Conservation (phyloP, 2,329 filamentous ascomycete genomes). For the Venturia asperata region DNA sequence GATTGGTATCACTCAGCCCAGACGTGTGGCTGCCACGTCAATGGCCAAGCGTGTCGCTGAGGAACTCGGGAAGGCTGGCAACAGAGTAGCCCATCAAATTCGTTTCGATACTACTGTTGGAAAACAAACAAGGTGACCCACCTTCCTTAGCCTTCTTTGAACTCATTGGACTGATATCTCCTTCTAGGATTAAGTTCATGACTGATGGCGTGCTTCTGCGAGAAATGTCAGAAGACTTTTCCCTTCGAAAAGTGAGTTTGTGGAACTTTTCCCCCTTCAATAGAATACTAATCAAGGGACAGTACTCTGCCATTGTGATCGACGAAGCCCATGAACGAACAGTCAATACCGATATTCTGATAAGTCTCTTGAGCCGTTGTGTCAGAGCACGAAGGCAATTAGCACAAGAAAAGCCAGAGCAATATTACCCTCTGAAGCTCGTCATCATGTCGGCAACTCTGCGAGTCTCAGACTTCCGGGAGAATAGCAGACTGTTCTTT, state of each 20-base stretch:
- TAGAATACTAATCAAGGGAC: slow-evolving; percentile 30
- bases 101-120: slow-evolving; percentile 83
- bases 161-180: neutral
- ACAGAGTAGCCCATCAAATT: slow-evolving; percentile 80
- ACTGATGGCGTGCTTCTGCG: slow-evolving; percentile 92
- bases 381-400: slow-evolving; percentile 73
- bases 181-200: slow-evolving; percentile 84
- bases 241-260: slow-evolving; percentile 45
- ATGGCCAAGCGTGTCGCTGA: slow-evolving; percentile 89
- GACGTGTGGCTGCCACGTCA: slow-evolving; percentile 89
- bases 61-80: slow-evolving; percentile 71
- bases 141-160: neutral
- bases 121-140: slow-evolving; percentile 51
- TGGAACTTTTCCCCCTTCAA: no score
- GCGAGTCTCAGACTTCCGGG: slow-evolving; percentile 79
- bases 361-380: slow-evolving; percentile 91
- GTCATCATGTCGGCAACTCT: slow-evolving; percentile 98
- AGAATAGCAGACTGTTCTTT: slow-evolving; percentile 73
- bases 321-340: slow-evolving; percentile 97
- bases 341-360: slow-evolving; percentile 96
- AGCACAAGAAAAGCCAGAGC: slow-evolving; percentile 59
- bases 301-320: slow-evolving; percentile 90
- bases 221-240: slow-evolving; percentile 84
- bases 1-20: slow-evolving; percentile 91
- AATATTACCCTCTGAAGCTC: slow-evolving; percentile 72